Evolutionary conservation across 2,329 filamentous ascomycete species (phyloP).

Genomic region (Trichoderma guizhouense): DNA sequence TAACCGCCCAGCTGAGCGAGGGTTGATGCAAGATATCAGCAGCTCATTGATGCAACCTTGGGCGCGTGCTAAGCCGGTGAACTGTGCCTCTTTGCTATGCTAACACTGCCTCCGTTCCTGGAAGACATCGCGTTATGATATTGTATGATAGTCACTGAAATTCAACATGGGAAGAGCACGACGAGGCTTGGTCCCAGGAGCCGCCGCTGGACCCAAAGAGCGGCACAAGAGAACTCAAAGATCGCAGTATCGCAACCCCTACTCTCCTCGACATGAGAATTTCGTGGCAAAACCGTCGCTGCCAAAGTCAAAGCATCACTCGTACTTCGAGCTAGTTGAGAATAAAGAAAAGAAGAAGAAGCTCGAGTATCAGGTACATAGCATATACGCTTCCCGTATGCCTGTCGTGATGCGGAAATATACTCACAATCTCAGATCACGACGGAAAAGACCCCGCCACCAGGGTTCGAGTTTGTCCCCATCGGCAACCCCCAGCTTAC

Average conservation of each 20-base stretch:
- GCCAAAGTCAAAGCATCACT: conserved; percentile 54
- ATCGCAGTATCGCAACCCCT: conserved; percentile 33
- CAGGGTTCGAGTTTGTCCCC: conserved; percentile 61
- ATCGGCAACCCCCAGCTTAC: conserved; percentile 61
- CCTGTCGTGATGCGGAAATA: conserved; percentile 11
- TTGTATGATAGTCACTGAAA: conserved; percentile 15
- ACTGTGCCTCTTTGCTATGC: conserved; percentile 2
- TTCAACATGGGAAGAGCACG: conserved; percentile 37
- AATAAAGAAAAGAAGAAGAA: conserved; percentile 64
- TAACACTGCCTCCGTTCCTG: neutral
- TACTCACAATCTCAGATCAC: conserved; percentile 47
- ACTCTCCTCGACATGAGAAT: conserved; percentile 31
- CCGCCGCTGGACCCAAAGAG: conserved; percentile 35
- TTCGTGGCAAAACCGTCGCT: conserved; percentile 39
- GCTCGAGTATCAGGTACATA: conserved; percentile 57
- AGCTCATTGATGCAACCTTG: conserved; percentile 1
- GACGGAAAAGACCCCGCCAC: conserved; percentile 49
- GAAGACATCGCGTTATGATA: conserved; percentile 4
- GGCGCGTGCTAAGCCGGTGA: conserved; percentile 1
- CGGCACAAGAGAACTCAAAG: conserved; percentile 33
- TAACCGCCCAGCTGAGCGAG: conserved; percentile 1
- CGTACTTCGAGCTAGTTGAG: conserved; percentile 62
- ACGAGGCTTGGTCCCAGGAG: conserved; percentile 31
- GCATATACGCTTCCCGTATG: neutral
- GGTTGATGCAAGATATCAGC: conserved; percentile 5